phyloP scores from a whole-genome alignment of 1,284 basidiomycete species.

The Ustilago loliicola region DNA sequence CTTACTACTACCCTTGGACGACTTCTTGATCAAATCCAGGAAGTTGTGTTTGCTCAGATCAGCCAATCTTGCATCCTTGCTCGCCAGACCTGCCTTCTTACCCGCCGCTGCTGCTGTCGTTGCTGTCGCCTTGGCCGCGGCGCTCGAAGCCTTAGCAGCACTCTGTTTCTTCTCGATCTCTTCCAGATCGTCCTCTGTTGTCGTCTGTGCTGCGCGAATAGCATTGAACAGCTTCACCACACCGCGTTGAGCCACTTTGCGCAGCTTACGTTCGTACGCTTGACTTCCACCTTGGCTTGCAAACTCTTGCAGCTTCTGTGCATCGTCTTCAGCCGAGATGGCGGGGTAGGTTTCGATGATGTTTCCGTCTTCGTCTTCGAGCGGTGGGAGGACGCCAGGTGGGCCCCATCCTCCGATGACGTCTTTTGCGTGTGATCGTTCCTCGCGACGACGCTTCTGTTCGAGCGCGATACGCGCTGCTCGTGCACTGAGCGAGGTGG shows the following conservation, averaged over 20 bases:
- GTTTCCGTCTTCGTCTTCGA: conserved; percentile 52
- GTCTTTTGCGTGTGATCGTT: conserved; percentile 64
- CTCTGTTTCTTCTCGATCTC: conserved; percentile 47
- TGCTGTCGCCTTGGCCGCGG: conserved; percentile 1
- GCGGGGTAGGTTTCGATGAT: conserved; percentile 29
- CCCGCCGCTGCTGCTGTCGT: background rate
- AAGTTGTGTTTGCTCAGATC: conserved; percentile 69
- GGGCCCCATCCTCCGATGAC: conserved; percentile 69
- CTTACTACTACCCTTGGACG: conserved; percentile 20
- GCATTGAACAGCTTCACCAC: conserved; percentile 70
- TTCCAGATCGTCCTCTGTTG: conserved; percentile 61
- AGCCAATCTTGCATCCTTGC: conserved; percentile 58
- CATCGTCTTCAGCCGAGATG: conserved; percentile 26
- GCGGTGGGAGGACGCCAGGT: conserved; percentile 56
- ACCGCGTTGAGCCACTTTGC: conserved; percentile 69
- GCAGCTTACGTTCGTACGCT: conserved; percentile 63
- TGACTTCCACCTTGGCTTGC: conserved; percentile 58
- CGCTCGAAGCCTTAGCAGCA: conserved; percentile 8
- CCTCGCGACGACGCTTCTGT: conserved; percentile 61
- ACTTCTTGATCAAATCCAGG: conserved; percentile 64
- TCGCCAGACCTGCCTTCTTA: conserved; percentile 57
- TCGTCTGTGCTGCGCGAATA: conserved; percentile 67
- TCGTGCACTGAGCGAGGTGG: conserved; percentile 59
- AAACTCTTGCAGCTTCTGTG: conserved; percentile 41
- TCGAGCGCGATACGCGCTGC: conserved; percentile 64